Evolutionary conservation across 139 green algal genomes (phyloP).

Genomic region (Micromonas commoda): DNA sequence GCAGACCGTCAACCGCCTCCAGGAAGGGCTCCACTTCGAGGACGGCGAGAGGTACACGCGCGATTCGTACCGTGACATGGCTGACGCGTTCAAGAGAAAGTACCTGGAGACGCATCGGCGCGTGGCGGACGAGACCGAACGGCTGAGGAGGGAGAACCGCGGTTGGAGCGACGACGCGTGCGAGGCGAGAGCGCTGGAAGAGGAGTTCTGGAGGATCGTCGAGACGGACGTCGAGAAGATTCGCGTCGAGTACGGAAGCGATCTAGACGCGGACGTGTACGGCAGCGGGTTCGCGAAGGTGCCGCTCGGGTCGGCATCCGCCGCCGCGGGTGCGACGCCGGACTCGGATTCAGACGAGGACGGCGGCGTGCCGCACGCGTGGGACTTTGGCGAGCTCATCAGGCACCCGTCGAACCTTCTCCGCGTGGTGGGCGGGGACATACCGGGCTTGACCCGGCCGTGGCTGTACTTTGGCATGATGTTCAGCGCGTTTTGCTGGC

Average conservation of each 20-base stretch:
- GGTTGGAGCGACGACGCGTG: neutral
- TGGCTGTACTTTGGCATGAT: slow-evolving; percentile 87
- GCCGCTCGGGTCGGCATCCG: too few species aligned
- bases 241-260: slow-evolving; percentile 46
- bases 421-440: slow-evolving; percentile 7
- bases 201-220: slow-evolving; percentile 28
- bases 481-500: slow-evolving; percentile 82
- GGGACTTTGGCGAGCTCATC: slow-evolving; percentile 11
- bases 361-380: neutral
- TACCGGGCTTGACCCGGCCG: slow-evolving; percentile 61
- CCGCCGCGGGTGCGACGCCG: too few species aligned
- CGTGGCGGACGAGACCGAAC: neutral
- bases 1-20: slow-evolving; percentile 4
- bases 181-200: neutral
- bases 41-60: slow-evolving; percentile 14
- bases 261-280: slow-evolving; percentile 40
- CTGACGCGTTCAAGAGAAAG: slow-evolving; percentile 5
- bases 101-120: neutral
- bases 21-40: neutral
- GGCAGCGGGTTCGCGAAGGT: neutral
- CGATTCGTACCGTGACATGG: neutral
- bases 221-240: slow-evolving; percentile 37
- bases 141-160: neutral
- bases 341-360: too few species aligned
- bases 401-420: slow-evolving; percentile 15